Conservation (phyloP, 495 filamentous ascomycete genomes). For the Aspergillus cristatus region DNA sequence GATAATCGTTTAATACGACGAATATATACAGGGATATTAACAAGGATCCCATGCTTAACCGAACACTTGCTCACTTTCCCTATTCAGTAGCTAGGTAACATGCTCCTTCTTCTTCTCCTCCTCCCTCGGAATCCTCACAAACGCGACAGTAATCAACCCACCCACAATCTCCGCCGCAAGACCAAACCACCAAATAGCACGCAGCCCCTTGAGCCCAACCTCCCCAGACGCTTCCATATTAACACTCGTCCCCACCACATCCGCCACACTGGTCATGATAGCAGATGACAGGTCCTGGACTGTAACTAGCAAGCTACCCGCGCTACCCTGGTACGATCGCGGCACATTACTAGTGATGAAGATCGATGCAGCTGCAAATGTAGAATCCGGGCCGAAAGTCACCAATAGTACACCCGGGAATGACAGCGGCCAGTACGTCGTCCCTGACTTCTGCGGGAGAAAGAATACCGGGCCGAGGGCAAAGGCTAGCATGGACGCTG, state of each 20-base stretch:
- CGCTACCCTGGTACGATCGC: slow-evolving; percentile 25
- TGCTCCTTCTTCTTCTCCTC: slow-evolving; percentile 47
- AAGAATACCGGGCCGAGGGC: slow-evolving; percentile 24
- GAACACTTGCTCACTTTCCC: too few relatives aligned
- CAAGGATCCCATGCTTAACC: too few relatives aligned
- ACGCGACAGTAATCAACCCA: slow-evolving; percentile 29
- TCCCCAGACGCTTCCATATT: slow-evolving; percentile 24
- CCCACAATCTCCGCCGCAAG: slow-evolving; percentile 28
- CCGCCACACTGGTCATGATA: slow-evolving; percentile 35
- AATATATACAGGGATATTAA: too few relatives aligned
- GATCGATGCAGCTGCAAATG: slow-evolving; percentile 26
- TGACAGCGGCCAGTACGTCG: slow-evolving; percentile 23
- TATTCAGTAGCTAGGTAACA: too few relatives aligned
- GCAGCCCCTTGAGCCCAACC: slow-evolving; percentile 33
- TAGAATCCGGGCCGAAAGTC: slow-evolving; percentile 25
- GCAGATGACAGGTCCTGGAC: slow-evolving; percentile 29
- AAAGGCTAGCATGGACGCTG: slow-evolving; percentile 25
- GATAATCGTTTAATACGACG: too few relatives aligned
- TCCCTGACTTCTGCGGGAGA: slow-evolving; percentile 20
- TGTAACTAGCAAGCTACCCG: slow-evolving; percentile 25
- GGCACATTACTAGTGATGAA: slow-evolving; percentile 26
- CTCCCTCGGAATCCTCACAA: slow-evolving; percentile 37
- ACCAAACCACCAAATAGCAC: slow-evolving; percentile 42
- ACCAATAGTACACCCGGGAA: slow-evolving; percentile 22
- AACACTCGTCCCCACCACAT: slow-evolving; percentile 35